Base-by-base conservation (phyloP, 2,329 filamentous ascomycete genomes). In the Neoscytalidium dimidiatum region DNA sequence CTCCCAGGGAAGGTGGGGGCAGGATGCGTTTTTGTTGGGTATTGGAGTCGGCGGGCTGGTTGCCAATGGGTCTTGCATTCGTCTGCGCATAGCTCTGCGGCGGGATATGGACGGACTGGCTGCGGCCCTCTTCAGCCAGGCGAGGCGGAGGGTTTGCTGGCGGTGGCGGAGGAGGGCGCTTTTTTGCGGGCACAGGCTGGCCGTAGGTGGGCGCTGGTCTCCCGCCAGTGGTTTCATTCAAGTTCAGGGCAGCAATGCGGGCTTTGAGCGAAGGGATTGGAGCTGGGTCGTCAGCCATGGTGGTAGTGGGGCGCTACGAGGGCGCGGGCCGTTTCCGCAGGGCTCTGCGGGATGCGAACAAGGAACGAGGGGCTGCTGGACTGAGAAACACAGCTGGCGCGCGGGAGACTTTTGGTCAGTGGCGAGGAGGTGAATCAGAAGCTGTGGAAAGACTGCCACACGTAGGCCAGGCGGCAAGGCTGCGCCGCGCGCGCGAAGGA, bases 171-270 rank as follows among this genome's bases (percentile, higher is more conserved):
- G 75, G 78, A 46, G 72, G 73, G 67, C 75, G 75, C 70, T 77
- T 76, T 48, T 69, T 70, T 17, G 66, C 63, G 35, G 75, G 70
- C 38, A 74, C 71, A 48, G 77, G 74, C 65, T 76, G 78, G 44
- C 52, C 73, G 64, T 74, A 77, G 6, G 74, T 69, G 29, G 80
- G 75, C 53, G 75, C 71, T 71, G 68, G 35, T 70, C 70, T 73
- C 11, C 75, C 77, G 6, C 75, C 77, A 56, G 77, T 73, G 17
- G 82, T 79, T 67, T 83, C 76, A 49, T 81, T 76, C 44, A 83
- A 73, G 67, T 83, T 82, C 60, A 84, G 70, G 2, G 79, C 78
- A 2, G 81, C 81, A 64, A 83, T 83, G 65, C 82, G 80, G 53
- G 79, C 77, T 67, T 77, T 78, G 69, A 84, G 80, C 21, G 79